Base-by-base conservation (phyloP, 805 yeast species). In the Cyberlindnera xylosilytica region DNA sequence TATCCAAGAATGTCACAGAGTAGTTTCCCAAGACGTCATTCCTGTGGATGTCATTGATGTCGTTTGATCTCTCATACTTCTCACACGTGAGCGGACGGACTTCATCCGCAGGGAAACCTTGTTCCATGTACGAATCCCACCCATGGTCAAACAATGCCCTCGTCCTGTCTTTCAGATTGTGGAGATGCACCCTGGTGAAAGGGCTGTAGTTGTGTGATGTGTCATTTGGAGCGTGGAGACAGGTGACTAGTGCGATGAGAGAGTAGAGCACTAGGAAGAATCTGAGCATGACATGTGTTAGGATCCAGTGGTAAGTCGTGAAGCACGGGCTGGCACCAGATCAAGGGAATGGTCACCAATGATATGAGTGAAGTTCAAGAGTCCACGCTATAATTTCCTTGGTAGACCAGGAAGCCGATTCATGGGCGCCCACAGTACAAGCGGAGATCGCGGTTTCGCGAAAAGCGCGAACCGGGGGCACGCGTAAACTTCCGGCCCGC, bases 1-100 rank as follows among this genome's bases (percentile, higher is more conserved):
- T 73, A 60, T 90, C 98, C 20, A 90, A 66, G 36, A 89, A 63
- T 0, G 96, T 87, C 52, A 82, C 73, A 0, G 95, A 78, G 42
- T 79, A 81, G 54, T 88, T 88, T 0, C 97, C 97, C 66, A 88
- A 61, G 0, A 84, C 93, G 58, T 90, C 98, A 57, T 87, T 88
- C 34, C 83, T 66, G 18, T 75, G 76, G 2, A 76, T 68, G 53
- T 88, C 81, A 6, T 62, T 54, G 2, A 71, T 56, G 51, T 83
- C 70, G 0, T 62, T 63, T 55, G 87, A 88, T 11, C 88, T 78
- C 3, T 81, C 83, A 38, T 78, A 75, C 0, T 88, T 83, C 17
- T 57, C 61, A 59, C 98, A 90, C 0, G 82, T 60, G 11, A 86
- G 53, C 0, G 98, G 97, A 27, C 72, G 64, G 8, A 90, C 77